Base-by-base conservation (phyloP, 768 basidiomycete species). In the Solioccasus polychromus region DNA sequence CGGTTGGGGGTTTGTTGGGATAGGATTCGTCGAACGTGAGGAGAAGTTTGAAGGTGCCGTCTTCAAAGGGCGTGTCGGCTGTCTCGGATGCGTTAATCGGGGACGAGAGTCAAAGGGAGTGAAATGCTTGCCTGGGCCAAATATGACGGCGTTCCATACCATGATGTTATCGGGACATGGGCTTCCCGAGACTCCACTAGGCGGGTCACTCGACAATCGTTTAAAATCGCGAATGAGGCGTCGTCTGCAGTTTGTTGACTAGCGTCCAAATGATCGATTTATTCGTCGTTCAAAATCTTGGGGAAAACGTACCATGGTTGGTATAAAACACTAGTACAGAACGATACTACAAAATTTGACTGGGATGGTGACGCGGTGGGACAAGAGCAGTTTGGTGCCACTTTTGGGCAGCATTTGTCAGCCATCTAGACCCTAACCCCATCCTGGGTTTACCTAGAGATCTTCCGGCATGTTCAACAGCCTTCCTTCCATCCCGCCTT, bases 91-190 rank as follows among this genome's bases (percentile, higher is more conserved):
- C 19, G 44, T 59, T 18, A 30, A 8, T 30, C 5, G 11, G 20
- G 29, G 34, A 43, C 34, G 20, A 15, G 15, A 14, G 10, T 12
- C 8, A n/a, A 22, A 39, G 17, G 26, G 22, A 15, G 19, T 23
- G 4, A 7, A n/a, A 28, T 15, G 70, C 85, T 60, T 48, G 93
- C 95, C 87, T 68, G 96, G 96, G 3, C 96, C 96, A 62, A 99
- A 98, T 52, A 99, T 99, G 46, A 99, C 96, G 2, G 96, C 96
- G 60, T 99, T 99, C 96, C 96, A 99, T 14, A 97, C 77, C 92
- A 98, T 96, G 68, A 99, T 96, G 66, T 98, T 98, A 64, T 98
- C 96, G 3, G 92, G 85, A 62, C 92, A 93, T 62, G 96, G 95
- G 59, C 92, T 94, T 12, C 95, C 96, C 4, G 92, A 94, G 55